Base-by-base conservation (phyloP, 345 rosid genomes). In the Iberis pinnata region DNA sequence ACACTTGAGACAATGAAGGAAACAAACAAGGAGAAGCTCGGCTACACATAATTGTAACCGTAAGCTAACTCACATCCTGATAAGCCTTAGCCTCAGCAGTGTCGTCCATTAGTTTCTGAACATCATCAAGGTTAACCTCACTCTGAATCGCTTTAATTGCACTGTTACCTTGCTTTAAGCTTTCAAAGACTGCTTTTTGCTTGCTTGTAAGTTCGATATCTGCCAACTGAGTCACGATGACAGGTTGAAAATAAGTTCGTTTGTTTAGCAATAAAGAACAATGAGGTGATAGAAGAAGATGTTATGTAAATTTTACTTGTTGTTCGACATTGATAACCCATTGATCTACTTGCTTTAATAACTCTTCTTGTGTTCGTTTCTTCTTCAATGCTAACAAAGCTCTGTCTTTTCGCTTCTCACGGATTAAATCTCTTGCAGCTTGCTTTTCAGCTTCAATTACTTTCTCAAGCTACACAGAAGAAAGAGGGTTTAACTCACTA, bases 251-350 rank as follows among this genome's bases (percentile, higher is more conserved):
- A 53, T 14, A 38, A 7, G 52, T 27, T 42, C 6, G n/a, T 13
- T 25, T 35, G 26, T 64, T 25, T 18, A 9, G 31, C 9, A 3
- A 44, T 22, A 38, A 22, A 49, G 33, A n/a, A 33, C 2, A 14
- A 3, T 10, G 3, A 46, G 9, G 46, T 25, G 29, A 0, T 15
- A 31, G n/a, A n/a, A 12, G 43, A 31, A 41, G 12, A 12, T 13
- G n/a, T 16, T 3, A 45, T 18, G 53, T 8, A n/a, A 6, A 7
- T 61, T 73, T 63, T 29, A 92, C 98, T 66, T 92, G 98, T 65
- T 92, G 98, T 68, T 92, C 97, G 1, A 92, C 97, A 73, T 92
- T 92, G 61, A 88, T 77, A 59, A 92, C 72, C 98, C 96, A 88
- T 7, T 80, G 62, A 61, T 92, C 97, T 8, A 88, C 95, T 74